Evolutionary conservation across 345 rosid species (phyloP).

Genomic region (Populus ilicifolia): DNA sequence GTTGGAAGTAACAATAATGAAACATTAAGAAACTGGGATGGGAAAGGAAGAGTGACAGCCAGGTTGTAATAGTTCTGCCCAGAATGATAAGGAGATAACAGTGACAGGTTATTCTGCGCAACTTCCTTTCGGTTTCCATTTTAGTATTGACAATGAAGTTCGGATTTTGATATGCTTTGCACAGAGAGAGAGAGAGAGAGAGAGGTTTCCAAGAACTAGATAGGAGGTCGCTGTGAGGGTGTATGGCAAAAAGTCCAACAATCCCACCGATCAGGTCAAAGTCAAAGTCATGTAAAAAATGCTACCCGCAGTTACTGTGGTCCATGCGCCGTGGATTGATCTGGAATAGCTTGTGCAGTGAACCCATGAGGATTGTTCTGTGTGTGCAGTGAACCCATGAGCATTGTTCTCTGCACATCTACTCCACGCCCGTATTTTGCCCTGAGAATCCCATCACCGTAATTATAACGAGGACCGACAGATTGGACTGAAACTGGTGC

Average conservation of each 20-base stretch:
- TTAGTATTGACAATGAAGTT: not conserved
- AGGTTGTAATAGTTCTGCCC: not conserved
- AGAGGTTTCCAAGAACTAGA: not conserved
- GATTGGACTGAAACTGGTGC: not conserved
- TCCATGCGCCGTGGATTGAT: not conserved
- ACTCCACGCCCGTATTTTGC: slow-evolving; percentile 84
- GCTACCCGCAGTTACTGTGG: not conserved
- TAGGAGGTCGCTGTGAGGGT: not conserved
- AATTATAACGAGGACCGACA: not conserved
- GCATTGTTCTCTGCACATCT: slow-evolving; percentile 89
- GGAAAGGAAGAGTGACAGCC: not conserved
- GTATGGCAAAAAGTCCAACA: not conserved
- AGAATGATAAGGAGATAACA: not conserved
- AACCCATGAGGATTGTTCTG: slow-evolving; percentile 43
- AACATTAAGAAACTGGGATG: not conserved
- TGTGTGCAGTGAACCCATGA: no score
- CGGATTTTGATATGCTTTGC: not conserved
- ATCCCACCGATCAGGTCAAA: not conserved
- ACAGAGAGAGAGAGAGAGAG: not conserved
- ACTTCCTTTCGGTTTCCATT: not conserved
- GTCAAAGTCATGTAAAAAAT: not conserved
- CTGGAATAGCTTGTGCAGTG: not conserved
- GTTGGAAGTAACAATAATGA: not conserved
- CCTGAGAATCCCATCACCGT: slow-evolving; percentile 38
- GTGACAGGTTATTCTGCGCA: not conserved